Evolutionary conservation across 2,329 filamentous ascomycete species (phyloP).

Genomic region (Dryadomyces quercus-mongolicae): DNA sequence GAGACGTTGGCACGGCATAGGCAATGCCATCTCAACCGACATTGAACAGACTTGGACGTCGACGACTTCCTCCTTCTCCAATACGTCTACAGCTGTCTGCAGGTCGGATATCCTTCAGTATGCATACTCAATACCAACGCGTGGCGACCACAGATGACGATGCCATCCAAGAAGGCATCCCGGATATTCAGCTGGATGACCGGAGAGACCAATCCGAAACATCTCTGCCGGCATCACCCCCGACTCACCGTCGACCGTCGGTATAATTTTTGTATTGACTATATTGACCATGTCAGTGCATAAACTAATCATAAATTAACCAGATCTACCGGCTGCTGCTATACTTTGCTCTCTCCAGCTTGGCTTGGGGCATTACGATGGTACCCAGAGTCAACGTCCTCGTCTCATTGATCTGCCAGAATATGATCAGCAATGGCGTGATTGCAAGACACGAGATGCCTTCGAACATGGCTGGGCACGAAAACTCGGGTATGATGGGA

Average conservation of each 20-base stretch:
- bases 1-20: too few relatives aligned
- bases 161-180: neutral
- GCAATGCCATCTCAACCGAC: too few relatives aligned
- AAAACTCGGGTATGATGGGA: too few relatives aligned
- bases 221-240: neutral
- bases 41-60: too few relatives aligned
- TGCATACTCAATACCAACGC: neutral
- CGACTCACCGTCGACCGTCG: neutral
- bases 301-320: too few relatives aligned
- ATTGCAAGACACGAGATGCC: neutral
- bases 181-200: neutral
- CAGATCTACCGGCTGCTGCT: constrained; percentile 1
- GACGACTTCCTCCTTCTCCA: too few relatives aligned
- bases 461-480: too few relatives aligned
- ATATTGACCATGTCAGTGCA: too few relatives aligned
- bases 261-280: neutral
- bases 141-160: neutral
- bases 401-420: constrained; percentile 1
- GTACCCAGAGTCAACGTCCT: constrained; percentile 1
- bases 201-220: neutral
- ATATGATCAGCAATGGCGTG: neutral
- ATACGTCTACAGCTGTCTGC: too few relatives aligned
- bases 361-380: neutral
- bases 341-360: neutral
- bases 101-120: neutral